phyloP scores from a whole-genome alignment of 176 grass and related monocot genomes.

The Olyra latifolia region DNA sequence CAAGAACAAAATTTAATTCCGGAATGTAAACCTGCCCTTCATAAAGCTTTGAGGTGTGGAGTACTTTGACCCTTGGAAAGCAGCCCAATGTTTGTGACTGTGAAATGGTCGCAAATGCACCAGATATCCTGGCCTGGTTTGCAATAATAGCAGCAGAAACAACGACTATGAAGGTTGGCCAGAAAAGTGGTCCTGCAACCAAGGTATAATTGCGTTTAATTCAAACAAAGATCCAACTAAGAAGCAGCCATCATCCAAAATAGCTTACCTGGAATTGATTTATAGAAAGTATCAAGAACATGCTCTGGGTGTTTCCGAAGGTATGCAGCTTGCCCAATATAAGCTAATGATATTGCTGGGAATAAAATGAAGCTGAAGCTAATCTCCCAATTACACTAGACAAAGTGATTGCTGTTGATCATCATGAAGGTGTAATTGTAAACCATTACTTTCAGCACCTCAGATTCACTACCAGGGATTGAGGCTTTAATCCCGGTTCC shows the following conservation, averaged over 20 bases:
- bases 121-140: constrained; percentile 67
- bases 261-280: constrained; percentile 51
- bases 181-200: constrained; percentile 43
- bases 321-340: constrained; percentile 56
- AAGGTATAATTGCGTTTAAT: neutral
- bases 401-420: neutral
- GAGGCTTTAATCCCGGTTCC: too few species aligned
- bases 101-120: constrained; percentile 46
- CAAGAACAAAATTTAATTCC: constrained; percentile 56
- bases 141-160: constrained; percentile 51
- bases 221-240: neutral
- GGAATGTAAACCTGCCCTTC: constrained; percentile 63
- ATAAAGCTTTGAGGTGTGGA: constrained; percentile 48
- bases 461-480: too few species aligned
- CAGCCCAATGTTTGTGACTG: constrained; percentile 52
- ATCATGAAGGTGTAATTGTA: neutral
- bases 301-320: constrained; percentile 40
- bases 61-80: constrained; percentile 56
- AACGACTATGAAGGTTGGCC: constrained; percentile 56
- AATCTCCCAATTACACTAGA: constrained; percentile 36
- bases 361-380: constrained; percentile 43
- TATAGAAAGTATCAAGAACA: constrained; percentile 48
- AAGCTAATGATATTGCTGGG: constrained; percentile 49
- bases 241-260: neutral
- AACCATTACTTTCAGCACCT: neutral